Conservation (phyloP, 176 grass and related monocot genomes). For the Typha latifolia region DNA sequence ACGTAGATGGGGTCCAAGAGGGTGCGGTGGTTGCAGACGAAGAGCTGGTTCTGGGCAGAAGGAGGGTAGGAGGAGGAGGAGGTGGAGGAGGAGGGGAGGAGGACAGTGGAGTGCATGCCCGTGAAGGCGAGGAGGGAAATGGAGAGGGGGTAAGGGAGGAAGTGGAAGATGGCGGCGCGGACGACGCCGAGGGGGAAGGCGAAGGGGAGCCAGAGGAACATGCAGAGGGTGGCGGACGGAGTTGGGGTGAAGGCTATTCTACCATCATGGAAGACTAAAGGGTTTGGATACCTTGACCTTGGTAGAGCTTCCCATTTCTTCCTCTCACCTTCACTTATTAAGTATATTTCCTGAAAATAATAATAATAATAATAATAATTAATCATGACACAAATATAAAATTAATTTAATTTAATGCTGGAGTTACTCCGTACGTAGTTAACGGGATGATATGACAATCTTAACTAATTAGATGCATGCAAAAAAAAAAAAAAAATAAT, state of each 20-base stretch:
- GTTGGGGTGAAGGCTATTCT: conserved; percentile 58
- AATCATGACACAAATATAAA: background rate
- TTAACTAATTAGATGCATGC: background rate
- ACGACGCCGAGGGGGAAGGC: conserved; percentile 16
- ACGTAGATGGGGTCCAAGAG: conserved; percentile 72
- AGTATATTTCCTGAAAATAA: conserved; percentile 35
- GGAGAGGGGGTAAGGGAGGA: conserved; percentile 42
- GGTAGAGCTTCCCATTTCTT: conserved; percentile 24
- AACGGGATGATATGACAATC: too few species aligned
- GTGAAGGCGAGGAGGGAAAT: conserved; percentile 40
- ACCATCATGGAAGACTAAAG: conserved; percentile 63
- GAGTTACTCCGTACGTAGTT: too few species aligned
- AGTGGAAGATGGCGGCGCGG: conserved; percentile 27
- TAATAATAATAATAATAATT: too few species aligned
- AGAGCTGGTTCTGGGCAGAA: conserved; percentile 23
- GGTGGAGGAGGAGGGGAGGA: background rate
- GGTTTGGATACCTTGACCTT: conserved; percentile 30
- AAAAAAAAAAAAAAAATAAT: background rate
- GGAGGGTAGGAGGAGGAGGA: background rate
- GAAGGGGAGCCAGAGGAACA: conserved; percentile 59
- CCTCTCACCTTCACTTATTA: conserved; percentile 34
- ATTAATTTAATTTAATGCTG: too few species aligned
- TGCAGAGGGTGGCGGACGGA: conserved; percentile 23
- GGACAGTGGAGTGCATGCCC: conserved; percentile 27
- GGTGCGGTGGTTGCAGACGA: conserved; percentile 77